Base-by-base conservation (phyloP, 2,329 filamentous ascomycete species). In the Onygenales sp. region DNA sequence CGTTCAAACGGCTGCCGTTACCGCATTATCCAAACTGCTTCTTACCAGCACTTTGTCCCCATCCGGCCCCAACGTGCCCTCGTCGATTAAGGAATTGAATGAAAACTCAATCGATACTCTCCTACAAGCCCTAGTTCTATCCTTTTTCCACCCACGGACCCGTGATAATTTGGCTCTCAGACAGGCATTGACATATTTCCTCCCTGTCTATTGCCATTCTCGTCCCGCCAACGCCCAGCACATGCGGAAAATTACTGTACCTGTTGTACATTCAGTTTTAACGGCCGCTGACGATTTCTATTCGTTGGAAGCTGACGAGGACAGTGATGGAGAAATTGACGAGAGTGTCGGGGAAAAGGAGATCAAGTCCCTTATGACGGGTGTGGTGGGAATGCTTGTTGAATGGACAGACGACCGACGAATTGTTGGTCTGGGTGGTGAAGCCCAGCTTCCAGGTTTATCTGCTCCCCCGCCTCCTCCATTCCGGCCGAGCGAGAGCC, bases 321-420 rank as follows among this genome's bases (percentile, higher is more conserved):
- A 81, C 47, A 89, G 87, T 35, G 85, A 88, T 48, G 83, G 84
- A 14, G 87, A 89, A 50, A 82, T 87, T 9, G 81, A 81, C 39
- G 86, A 87, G 54, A 85, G 83, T 59, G 90, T 94, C 83, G 87
- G 92, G 7, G 83, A 85, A 61, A 65, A 69, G 42, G 70, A 74
- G 57, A 56, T 72, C 39, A 73, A 72, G 54, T 64, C 66, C 2
- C 79, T 94, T 59, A 79, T 82, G 43, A 81, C 84, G 2, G 87
- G 95, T 54, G 89, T 88, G 1, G 83, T 87, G 2, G 92, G 90
- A 63, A 74, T 75, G 71, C 74, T 97, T 7, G 82, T 91, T 0
- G 92, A 97, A 67, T 97, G 92, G 93, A 97, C 92, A 0, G 92
- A 97, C 67, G 90, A 91, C 39, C 78, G 92, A 49, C 91, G 94